Conservation (phyloP, 805 yeast species). For the Vanderwaltozyma polyspora region DNA sequence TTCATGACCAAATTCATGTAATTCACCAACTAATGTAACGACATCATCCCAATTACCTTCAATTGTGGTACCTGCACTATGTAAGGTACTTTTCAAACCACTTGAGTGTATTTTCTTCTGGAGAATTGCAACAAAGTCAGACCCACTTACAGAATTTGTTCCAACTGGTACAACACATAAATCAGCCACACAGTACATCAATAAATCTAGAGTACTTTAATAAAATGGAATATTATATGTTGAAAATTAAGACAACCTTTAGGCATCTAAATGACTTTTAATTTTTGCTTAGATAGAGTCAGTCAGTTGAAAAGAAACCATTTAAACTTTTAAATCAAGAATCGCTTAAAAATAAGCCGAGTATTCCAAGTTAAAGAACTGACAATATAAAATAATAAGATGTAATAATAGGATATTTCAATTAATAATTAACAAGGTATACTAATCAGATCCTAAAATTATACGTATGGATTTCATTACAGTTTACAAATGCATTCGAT, state of each 20-base stretch:
- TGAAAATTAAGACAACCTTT: too few relatives aligned
- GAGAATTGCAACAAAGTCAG: conserved; percentile 64
- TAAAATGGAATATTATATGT: too few relatives aligned
- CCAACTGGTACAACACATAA: conserved; percentile 83
- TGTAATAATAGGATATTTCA: too few relatives aligned
- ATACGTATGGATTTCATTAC: too few relatives aligned
- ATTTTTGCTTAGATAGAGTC: too few relatives aligned
- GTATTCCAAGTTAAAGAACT: too few relatives aligned
- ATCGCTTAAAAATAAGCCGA: not conserved
- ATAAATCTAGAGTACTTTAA: not conserved
- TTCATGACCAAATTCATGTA: conserved; percentile 62
- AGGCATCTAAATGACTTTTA: too few relatives aligned
- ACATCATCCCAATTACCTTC: conserved; percentile 89
- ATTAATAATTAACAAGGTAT: too few relatives aligned
- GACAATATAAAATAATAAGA: too few relatives aligned
- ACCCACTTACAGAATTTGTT: conserved; percentile 64
- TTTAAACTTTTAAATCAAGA: not conserved
- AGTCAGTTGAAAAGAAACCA: too few relatives aligned
- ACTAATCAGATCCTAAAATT: too few relatives aligned
- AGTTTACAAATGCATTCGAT: too few relatives aligned
- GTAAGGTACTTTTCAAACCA: conserved; percentile 56
- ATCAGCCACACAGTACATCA: conserved; percentile 68
- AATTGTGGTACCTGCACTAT: conserved; percentile 86
- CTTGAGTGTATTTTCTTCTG: conserved; percentile 52
- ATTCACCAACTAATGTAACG: conserved; percentile 61